A percentile compares a stretch with the other conserved stretches of the same genome.
Evolutionary conservation across 2,329 filamentous ascomycete species (phyloP).

Genomic region (Aspergillus awamori): DNA sequence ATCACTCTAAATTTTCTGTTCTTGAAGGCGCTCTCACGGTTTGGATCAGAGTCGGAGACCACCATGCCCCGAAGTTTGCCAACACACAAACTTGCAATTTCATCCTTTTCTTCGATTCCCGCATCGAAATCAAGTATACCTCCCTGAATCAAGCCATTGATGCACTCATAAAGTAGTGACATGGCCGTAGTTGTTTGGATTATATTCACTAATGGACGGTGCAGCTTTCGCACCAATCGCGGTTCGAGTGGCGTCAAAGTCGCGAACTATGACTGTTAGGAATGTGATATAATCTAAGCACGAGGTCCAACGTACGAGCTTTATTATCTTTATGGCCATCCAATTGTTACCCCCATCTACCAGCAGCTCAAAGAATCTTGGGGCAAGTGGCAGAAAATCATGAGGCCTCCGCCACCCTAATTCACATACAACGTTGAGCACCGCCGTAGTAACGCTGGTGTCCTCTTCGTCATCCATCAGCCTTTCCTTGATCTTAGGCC

Average conservation of each 20-base stretch:
- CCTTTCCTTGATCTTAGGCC: conserved; percentile 96
- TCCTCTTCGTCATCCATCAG: conserved; percentile 89
- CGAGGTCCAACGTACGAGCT: conserved; percentile 65
- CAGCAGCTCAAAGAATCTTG: conserved; percentile 86
- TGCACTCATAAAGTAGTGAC: conserved; percentile 98
- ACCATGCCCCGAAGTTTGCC: conserved; percentile 93
- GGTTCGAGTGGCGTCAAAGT: conserved; percentile 91
- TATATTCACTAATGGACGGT: conserved; percentile 87
- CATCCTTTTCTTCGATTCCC: conserved; percentile 78
- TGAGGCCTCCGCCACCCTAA: conserved; percentile 90
- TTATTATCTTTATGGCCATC: conserved; percentile 99
- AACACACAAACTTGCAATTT: conserved; percentile 89
- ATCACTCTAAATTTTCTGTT: too few species aligned
- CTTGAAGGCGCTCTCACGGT: conserved; percentile 62
- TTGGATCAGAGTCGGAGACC: conserved; percentile 88
- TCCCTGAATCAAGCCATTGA: conserved; percentile 96
- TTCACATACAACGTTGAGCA: conserved; percentile 96
- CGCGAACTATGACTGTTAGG: conserved; percentile 69
- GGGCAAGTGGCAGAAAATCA: conserved; percentile 90
- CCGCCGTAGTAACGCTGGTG: conserved; percentile 88
- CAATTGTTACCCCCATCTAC: conserved; percentile 95
- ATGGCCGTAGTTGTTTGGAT: conserved; percentile 95
- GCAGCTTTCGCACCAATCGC: conserved; percentile 82
- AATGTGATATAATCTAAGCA: conserved; percentile 13
- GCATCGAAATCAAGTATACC: conserved; percentile 85